Base-by-base conservation (phyloP, 1,284 basidiomycete species). In the Lentinula novae-zelandiae region DNA sequence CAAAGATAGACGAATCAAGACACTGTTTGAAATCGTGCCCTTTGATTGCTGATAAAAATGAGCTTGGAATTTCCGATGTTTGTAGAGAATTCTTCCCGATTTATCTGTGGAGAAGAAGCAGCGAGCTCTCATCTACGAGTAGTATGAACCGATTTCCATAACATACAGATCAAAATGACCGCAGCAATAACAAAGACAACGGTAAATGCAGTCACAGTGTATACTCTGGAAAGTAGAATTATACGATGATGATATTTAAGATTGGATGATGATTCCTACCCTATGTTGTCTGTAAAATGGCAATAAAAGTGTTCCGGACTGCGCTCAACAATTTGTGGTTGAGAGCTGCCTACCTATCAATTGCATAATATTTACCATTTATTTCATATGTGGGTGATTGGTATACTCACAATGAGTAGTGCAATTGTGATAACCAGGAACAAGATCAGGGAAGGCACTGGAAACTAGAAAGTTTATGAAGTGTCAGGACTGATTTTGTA, bases 251-350 rank as follows among this genome's bases (percentile, higher is more conserved):
- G 27, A n/a, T 8, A 2, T 12, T 33, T n/a, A 38, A 31, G n/a
- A 17, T 36, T 39, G 20, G 12, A 36, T 8, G 17, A 20, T 34
- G 27, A 46, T 39, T 13, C n/a, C 10, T 58, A 58, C 46, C 57
- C 57, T 50, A 40, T 50, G 15, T 31, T 13, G n/a, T 42, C 51
- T 9, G 57, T 22, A 12, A 58, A 50, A 51, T 58, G 57, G 31
- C 57, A 58, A 27, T 50, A 58, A 31, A 58, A 50, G 7, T 40
- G 57, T 17, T 38, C 20, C 3, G 44, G n/a, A 20, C n/a, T 40
- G 3, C 46, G 34, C 22, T 40, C 20, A 27, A 58, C 46, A 17
- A 51, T 58, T 6, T 58, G 17, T 39, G 57, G 57, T 10, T 51
- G 6, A 9, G 31, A 12, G 15, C 4, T 22, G 27, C 46, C 46